Percentiles rank a stretch among this genome's conserved stretches.
Conservation (phyloP, 768 basidiomycete species). For the Cyathus striatus region DNA sequence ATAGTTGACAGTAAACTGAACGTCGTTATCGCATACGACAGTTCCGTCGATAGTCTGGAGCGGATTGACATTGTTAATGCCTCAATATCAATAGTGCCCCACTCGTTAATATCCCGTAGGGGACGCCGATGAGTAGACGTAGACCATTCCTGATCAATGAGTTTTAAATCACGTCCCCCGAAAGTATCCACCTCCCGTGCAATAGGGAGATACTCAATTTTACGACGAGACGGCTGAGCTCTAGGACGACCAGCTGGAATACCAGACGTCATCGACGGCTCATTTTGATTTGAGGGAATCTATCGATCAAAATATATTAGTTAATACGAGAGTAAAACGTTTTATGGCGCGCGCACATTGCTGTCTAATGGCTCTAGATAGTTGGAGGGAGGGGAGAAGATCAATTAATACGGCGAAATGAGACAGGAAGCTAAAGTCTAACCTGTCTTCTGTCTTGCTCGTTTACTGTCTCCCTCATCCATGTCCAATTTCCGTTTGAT, state of each 20-base stretch:
- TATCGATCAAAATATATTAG: too few relatives aligned
- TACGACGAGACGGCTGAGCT: constrained; percentile 58
- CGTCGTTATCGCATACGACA: constrained; percentile 87
- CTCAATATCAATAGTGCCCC: constrained; percentile 88
- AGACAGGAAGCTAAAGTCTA: too few relatives aligned
- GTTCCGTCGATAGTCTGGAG: constrained; percentile 76
- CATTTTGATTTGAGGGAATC: too few relatives aligned
- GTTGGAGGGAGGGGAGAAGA: too few relatives aligned
- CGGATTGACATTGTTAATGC: constrained; percentile 91
- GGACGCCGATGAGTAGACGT: constrained; percentile 48
- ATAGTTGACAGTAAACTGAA: constrained; percentile 78
- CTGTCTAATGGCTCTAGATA: constrained; percentile 42
- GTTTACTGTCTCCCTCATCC: constrained; percentile 63
- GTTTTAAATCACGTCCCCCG: constrained; percentile 77
- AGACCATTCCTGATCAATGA: constrained; percentile 56
- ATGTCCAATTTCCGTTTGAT: constrained; percentile 70
- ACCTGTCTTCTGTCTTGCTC: constrained; percentile 73
- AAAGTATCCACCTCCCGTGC: constrained; percentile 68
- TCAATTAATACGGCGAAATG: too few relatives aligned
- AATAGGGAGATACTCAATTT: constrained; percentile 85
- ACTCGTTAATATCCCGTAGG: constrained; percentile 73
- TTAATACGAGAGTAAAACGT: too few relatives aligned
- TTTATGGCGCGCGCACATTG: too few relatives aligned
- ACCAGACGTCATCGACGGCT: too few relatives aligned
- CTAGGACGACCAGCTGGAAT: constrained; percentile 27